A percentile compares a stretch with the other conserved stretches of the same genome.
Evolutionary conservation across 2,329 filamentous ascomycete species (phyloP).

Genomic region (Trichoderma simmonsii): DNA sequence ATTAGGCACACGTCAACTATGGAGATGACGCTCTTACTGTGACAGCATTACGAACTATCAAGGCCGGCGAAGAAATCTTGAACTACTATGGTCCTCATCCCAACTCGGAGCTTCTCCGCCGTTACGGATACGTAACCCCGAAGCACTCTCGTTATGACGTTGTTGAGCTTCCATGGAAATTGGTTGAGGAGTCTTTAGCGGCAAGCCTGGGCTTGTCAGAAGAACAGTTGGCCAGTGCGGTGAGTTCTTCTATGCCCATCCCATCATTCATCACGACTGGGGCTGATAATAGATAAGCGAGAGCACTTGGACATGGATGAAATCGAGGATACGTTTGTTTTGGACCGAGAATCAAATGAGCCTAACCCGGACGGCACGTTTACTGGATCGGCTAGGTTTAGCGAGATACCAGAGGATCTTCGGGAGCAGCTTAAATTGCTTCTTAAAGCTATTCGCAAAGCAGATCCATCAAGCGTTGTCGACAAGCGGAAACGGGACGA

Average conservation of each 20-base stretch:
- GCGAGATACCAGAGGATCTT: conserved; percentile 49
- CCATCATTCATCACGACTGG: background rate
- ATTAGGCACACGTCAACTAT: conserved; percentile 53
- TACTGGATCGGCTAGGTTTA: conserved; percentile 36
- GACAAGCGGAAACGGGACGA: conserved; percentile 51
- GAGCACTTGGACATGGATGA: conserved; percentile 59
- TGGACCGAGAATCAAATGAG: conserved; percentile 55
- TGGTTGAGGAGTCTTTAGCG: conserved; percentile 49
- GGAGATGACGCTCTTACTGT: conserved; percentile 61
- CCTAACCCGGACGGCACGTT: conserved; percentile 49
- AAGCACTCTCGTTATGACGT: conserved; percentile 79
- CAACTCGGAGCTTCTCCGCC: conserved; percentile 74
- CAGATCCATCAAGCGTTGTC: conserved; percentile 40
- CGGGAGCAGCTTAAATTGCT: conserved; percentile 49
- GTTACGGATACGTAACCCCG: conserved; percentile 83
- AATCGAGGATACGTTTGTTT: conserved; percentile 71
- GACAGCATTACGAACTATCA: conserved; percentile 65
- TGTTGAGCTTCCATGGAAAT: conserved; percentile 67
- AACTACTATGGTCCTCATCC: conserved; percentile 88
- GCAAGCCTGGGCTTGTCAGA: conserved; percentile 38
- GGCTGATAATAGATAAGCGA: conserved; percentile 29
- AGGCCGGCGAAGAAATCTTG: conserved; percentile 70
- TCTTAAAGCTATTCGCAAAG: conserved; percentile 48
- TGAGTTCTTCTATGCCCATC: conserved; percentile 31
- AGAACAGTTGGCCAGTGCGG: conserved; percentile 41